Conservation (phyloP, 495 filamentous ascomycete species). For the Trichoderma virens region DNA sequence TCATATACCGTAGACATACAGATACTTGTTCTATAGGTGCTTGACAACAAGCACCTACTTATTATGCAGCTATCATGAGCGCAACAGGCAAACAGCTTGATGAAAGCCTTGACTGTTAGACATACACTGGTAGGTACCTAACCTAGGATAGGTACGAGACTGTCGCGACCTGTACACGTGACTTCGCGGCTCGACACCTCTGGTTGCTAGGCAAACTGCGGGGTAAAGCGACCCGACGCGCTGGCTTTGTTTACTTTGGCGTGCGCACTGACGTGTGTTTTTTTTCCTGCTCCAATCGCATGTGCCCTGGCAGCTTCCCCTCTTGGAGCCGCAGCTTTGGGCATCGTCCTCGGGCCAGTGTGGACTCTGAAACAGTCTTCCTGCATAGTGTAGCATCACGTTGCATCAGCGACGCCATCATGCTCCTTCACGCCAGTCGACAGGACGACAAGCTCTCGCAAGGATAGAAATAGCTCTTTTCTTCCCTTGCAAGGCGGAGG, state of each 20-base stretch:
- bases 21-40: not conserved
- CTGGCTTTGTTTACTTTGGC: not conserved
- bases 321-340: not conserved
- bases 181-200: not conserved
- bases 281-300: not conserved
- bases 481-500: constrained; percentile 5
- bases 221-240: not conserved
- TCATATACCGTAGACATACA: not conserved
- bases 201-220: not conserved
- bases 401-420: not conserved
- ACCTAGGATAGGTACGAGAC: too few species aligned
- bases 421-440: not conserved
- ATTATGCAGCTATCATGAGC: not conserved
- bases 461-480: not conserved
- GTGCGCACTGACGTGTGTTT: not conserved
- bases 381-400: not conserved
- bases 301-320: not conserved
- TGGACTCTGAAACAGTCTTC: not conserved
- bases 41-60: too few species aligned
- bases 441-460: not conserved
- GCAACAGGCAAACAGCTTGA: not conserved
- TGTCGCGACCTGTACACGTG: not conserved
- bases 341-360: not conserved
- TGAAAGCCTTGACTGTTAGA: not conserved
- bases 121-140: not conserved